Percentiles rank a stretch among this genome's conserved stretches.
phyloP scores from a whole-genome alignment of 164 flowering plant genomes.

The Macadamia tetraphylla region DNA sequence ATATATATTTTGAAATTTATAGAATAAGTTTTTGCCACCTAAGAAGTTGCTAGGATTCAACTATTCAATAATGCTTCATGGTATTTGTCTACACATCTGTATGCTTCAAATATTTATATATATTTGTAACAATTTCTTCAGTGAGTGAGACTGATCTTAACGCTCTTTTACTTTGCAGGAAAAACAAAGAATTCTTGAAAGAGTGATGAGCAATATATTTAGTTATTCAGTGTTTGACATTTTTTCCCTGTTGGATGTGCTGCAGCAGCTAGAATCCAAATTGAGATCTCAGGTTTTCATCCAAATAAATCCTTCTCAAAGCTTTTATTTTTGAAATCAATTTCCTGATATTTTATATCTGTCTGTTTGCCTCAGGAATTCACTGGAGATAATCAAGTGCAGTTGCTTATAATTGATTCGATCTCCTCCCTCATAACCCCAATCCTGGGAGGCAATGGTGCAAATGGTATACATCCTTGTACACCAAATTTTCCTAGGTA shows the following conservation, averaged over 20 bases:
- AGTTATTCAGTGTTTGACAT: conserved; percentile 69
- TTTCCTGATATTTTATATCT: conserved; percentile 6
- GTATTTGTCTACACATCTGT: too few species aligned
- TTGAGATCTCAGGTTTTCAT: conserved; percentile 47
- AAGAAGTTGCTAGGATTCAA: too few species aligned
- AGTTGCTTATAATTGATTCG: conserved; percentile 65
- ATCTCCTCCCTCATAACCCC: conserved; percentile 73
- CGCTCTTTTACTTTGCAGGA: conserved; percentile 23
- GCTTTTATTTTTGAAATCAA: not conserved
- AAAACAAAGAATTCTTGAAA: conserved; percentile 25
- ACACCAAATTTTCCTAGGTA: not conserved
- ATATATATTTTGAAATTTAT: too few species aligned
- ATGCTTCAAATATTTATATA: too few species aligned
- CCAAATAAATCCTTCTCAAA: conserved; percentile 1
- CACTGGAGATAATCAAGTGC: conserved; percentile 23
- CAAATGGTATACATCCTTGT: conserved; percentile 49
- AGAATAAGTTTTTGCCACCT: too few species aligned
- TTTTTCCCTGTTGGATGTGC: conserved; percentile 48
- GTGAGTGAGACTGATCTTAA: too few species aligned
- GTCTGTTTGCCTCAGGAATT: conserved; percentile 23
- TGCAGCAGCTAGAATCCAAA: conserved; percentile 45
- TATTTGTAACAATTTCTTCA: too few species aligned
- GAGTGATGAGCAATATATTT: conserved; percentile 51
- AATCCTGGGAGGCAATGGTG: conserved; percentile 65
- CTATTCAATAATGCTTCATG: too few species aligned